Evolutionary conservation across 2,329 filamentous ascomycete genomes (phyloP).

Genomic region (Lachnellula occidentalis): DNA sequence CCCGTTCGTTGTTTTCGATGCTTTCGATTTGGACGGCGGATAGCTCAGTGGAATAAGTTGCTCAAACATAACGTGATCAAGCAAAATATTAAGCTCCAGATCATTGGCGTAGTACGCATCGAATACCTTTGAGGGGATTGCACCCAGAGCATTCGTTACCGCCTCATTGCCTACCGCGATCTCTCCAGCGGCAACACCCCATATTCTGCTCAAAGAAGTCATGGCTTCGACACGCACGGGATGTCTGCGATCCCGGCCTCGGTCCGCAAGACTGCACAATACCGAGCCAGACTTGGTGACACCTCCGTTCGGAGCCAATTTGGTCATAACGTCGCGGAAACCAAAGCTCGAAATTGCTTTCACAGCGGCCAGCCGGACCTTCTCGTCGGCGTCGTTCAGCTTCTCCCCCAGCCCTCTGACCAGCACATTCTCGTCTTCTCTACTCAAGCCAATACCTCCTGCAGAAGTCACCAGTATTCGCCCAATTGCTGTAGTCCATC

Average conservation of each 20-base stretch:
- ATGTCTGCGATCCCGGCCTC: conserved; percentile 80
- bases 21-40: conserved; percentile 62
- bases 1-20: conserved; percentile 56
- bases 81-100: conserved; percentile 72
- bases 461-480: conserved; percentile 88
- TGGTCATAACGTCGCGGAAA: conserved; percentile 74
- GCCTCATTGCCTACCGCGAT: conserved; percentile 77
- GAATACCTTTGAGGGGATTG: conserved; percentile 79
- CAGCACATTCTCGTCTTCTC: conserved; percentile 72
- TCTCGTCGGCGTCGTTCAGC: conserved; percentile 83
- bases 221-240: conserved; percentile 82
- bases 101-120: conserved; percentile 90
- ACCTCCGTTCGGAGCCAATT: conserved; percentile 71
- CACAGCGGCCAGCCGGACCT: conserved; percentile 83
- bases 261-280: conserved; percentile 75
- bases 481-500: conserved; percentile 80
- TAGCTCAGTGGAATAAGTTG: conserved; percentile 85
- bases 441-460: conserved; percentile 80
- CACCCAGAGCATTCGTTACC: conserved; percentile 68
- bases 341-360: conserved; percentile 76
- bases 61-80: conserved; percentile 83
- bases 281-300: conserved; percentile 73
- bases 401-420: conserved; percentile 72
- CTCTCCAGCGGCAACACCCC: conserved; percentile 88
- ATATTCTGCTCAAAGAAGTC: conserved; percentile 76